Evolutionary conservation across 176 grass and related monocot species (phyloP).

Genomic region (Eragrostis nindensis): DNA sequence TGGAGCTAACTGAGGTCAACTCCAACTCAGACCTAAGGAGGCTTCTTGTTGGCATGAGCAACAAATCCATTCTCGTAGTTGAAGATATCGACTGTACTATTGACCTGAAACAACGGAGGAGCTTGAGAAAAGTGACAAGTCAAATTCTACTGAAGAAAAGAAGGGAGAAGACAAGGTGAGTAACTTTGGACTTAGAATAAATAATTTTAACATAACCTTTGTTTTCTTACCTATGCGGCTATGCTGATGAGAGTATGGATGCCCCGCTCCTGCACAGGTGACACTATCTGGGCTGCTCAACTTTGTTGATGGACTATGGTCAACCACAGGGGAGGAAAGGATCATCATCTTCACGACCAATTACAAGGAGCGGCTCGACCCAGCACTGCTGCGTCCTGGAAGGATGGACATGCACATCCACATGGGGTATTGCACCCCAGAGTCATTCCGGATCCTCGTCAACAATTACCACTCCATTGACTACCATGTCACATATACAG

Average conservation of each 20-base stretch:
- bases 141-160: constrained; percentile 38
- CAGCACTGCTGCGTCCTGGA: constrained; percentile 75
- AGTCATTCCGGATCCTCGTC: constrained; percentile 66
- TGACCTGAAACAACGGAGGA: constrained; percentile 58
- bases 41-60: constrained; percentile 65
- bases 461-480: constrained; percentile 69
- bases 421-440: constrained; percentile 79
- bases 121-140: constrained; percentile 18
- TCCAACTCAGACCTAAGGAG: constrained; percentile 61
- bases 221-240: neutral
- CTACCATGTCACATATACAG: constrained; percentile 53
- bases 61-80: constrained; percentile 79
- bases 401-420: constrained; percentile 92
- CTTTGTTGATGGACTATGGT: constrained; percentile 88
- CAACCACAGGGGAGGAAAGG: constrained; percentile 74
- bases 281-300: constrained; percentile 83
- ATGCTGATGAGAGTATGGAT: constrained; percentile 27
- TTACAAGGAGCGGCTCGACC: constrained; percentile 84
- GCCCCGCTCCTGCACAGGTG: constrained; percentile 36
- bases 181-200: constrained; percentile 21
- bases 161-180: constrained; percentile 55
- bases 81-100: constrained; percentile 84
- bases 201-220: neutral
- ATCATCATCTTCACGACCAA: constrained; percentile 94
- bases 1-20: constrained; percentile 69